Evolutionary conservation across 352 stramenopile species (phyloP).

Genomic region (Phytophthora ramorum): DNA sequence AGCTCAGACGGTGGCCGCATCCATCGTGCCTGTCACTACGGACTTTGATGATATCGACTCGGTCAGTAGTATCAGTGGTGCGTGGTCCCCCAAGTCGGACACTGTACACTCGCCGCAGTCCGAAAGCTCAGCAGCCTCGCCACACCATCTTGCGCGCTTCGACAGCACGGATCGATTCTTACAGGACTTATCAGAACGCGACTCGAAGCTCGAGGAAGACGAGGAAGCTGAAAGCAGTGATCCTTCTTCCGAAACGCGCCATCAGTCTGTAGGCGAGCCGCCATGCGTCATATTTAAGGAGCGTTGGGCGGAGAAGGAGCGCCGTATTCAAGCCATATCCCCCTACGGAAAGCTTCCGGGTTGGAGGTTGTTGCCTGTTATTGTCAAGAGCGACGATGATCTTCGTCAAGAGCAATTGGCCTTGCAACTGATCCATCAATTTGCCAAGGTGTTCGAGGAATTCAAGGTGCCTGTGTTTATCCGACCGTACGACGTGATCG

Average conservation of each 20-base stretch:
- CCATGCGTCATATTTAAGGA: conserved; percentile 94
- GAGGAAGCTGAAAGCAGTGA: conserved; percentile 43
- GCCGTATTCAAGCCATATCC: conserved; percentile 88
- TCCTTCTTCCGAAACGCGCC: conserved; percentile 28
- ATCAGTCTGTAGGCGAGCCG: conserved; percentile 35
- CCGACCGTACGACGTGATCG: conserved; percentile 96
- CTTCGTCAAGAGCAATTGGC: conserved; percentile 97
- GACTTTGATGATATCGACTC: conserved; percentile 35
- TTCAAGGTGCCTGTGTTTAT: conserved; percentile 95
- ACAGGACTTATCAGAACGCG: conserved; percentile 69
- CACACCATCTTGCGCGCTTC: conserved; percentile 61
- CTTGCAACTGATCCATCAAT: conserved; percentile 96
- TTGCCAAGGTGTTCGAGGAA: conserved; percentile 95
- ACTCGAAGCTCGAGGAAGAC: conserved; percentile 75
- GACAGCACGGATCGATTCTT: conserved; percentile 85
- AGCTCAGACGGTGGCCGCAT: conserved; percentile 17
- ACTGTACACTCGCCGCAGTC: conserved; percentile 61
- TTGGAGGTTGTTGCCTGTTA: conserved; percentile 94
- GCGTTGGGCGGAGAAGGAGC: conserved; percentile 94
- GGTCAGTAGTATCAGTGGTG: conserved; percentile 36
- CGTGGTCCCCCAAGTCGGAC: conserved; percentile 74
- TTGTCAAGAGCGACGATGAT: conserved; percentile 99
- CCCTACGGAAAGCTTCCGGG: conserved; percentile 82
- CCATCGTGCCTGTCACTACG: conserved; percentile 21
- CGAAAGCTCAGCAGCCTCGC: conserved; percentile 62